phyloP scores from a whole-genome alignment of 1,284 basidiomycete species.

The Moesziomyces globuligerus region DNA sequence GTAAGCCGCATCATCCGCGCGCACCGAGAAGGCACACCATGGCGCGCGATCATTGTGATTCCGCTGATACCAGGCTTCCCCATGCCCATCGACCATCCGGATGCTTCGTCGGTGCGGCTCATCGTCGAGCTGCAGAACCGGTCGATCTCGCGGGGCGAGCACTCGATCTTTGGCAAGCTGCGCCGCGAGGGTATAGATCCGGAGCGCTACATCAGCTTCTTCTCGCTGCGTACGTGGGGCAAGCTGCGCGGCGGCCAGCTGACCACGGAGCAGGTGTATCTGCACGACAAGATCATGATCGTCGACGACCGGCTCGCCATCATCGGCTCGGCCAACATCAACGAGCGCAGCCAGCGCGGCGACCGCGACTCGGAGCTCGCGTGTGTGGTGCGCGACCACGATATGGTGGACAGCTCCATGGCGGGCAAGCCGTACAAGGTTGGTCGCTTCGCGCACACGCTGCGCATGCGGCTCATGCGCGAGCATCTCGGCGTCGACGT shows the following conservation, averaged over 20 bases:
- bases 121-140: slow-evolving; percentile 73
- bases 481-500: slow-evolving; percentile 97
- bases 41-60: slow-evolving; percentile 93
- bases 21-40: slow-evolving; percentile 80
- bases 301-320: slow-evolving; percentile 97
- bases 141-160: slow-evolving; percentile 85
- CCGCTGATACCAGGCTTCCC: slow-evolving; percentile 94
- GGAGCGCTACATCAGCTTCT: slow-evolving; percentile 90
- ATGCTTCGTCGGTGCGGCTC: slow-evolving; percentile 83
- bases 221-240: slow-evolving; percentile 91
- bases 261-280: slow-evolving; percentile 80
- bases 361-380: slow-evolving; percentile 97
- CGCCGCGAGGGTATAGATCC: slow-evolving; percentile 85
- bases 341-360: slow-evolving; percentile 92
- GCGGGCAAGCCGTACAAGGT: slow-evolving; percentile 93
- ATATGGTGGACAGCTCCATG: slow-evolving; percentile 92
- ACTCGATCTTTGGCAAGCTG: slow-evolving; percentile 90
- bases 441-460: slow-evolving; percentile 92
- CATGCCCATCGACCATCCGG: slow-evolving; percentile 88
- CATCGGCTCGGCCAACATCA: slow-evolving; percentile 99
- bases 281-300: slow-evolving; percentile 76
- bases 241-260: slow-evolving; percentile 86
- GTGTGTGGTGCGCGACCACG: slow-evolving; percentile 91
- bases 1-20: slow-evolving; percentile 91
- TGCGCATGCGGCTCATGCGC: slow-evolving; percentile 92